Evolutionary conservation across 129 eudicot species (phyloP), one percentile per base, ranked within the genome.

Genomic region (Artemisia annua): DNA sequence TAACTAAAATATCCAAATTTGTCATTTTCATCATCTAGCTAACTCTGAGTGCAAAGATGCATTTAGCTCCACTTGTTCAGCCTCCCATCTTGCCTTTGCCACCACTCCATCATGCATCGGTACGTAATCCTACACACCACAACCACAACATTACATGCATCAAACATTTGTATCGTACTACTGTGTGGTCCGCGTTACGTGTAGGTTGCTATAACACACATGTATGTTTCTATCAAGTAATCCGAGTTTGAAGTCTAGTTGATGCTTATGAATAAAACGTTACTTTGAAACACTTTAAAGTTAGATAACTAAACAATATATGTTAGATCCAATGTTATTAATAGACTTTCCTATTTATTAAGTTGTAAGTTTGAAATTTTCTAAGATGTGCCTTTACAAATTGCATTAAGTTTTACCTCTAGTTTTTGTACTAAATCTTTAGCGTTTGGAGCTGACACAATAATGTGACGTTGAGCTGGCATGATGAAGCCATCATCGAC

Each of bases 31-130:
- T 78, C 76, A 79, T 54, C 87, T 78, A 16, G 82, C 83, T 28
- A 82, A 28, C 62, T 84, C 80, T 8, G 82, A 50, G 64, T 84
- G 83, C 78, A 79, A 77, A 73, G 85, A 79, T 55, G 83, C 66
- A 53, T 87, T 88, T 15, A 85, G 73, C 81, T 85, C 94, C 88
- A 85, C 86, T 81, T 84, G 92, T 75, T 81, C 91, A 6, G 63
- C 88, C 65, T 88, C 94, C 94, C 94, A 88, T 55, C 74, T 51
- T 63, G 89, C 83, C 89, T 77, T 80, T 17, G 83, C 83, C 75
- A 81, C 86, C 50, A 78, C 87, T 66, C 84, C 90, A 69, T 78
- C 83, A 54, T 88, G 88, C 81, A 84, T 71, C 14, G 95, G 88
- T 50, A 78, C 85, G 75, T 85, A 88, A 67, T 88, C 90, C 95